A percentile compares a stretch with the other conserved stretches of the same genome.
These are phyloP conservation scores for Serendipita sp. DNA, from an alignment of 768 basidiomycete genomes.

Conservation along the genomic window DNA sequence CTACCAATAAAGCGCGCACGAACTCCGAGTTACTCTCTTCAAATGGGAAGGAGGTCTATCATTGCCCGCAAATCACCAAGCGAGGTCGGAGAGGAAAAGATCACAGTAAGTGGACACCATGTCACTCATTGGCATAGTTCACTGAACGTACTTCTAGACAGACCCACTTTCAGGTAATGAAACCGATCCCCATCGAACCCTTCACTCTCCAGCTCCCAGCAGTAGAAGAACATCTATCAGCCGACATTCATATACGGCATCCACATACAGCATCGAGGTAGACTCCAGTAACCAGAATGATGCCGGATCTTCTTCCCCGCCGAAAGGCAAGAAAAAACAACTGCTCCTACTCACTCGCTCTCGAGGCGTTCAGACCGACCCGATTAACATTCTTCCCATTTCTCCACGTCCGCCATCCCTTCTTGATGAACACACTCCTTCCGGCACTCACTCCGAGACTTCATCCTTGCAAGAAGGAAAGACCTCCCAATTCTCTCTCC, in stretches of 20 bases:
- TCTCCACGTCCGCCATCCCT: slow-evolving; percentile 7
- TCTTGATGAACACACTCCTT: slow-evolving; percentile 18
- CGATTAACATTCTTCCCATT: slow-evolving; percentile 18
- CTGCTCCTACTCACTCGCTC: slow-evolving; percentile 40
- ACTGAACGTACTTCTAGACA: neutral
- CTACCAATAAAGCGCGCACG: neutral
- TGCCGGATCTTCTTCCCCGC: slow-evolving; percentile 3
- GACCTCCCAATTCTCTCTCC: slow-evolving; percentile 13
- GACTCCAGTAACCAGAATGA: neutral
- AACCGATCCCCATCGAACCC: neutral
- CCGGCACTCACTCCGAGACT: slow-evolving; percentile 55
- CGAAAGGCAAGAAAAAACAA: slow-evolving; percentile 17
- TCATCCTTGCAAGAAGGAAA: slow-evolving; percentile 47
- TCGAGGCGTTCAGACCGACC: slow-evolving; percentile 55
- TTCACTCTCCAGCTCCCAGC: neutral
- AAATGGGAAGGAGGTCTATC: neutral
- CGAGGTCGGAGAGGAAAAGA: neutral
- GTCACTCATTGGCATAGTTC: neutral
- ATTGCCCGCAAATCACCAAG: neutral
- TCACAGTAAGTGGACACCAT: neutral
- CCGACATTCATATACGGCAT: neutral
- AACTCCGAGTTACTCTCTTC: neutral
- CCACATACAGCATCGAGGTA: neutral
- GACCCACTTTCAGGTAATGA: neutral
- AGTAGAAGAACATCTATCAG: slow-evolving; percentile 1